A percentile compares a stretch with the other conserved stretches of the same genome.
phyloP scores from a whole-genome alignment of 352 stramenopile genomes.

The Globisporangium acanthophoron region DNA sequence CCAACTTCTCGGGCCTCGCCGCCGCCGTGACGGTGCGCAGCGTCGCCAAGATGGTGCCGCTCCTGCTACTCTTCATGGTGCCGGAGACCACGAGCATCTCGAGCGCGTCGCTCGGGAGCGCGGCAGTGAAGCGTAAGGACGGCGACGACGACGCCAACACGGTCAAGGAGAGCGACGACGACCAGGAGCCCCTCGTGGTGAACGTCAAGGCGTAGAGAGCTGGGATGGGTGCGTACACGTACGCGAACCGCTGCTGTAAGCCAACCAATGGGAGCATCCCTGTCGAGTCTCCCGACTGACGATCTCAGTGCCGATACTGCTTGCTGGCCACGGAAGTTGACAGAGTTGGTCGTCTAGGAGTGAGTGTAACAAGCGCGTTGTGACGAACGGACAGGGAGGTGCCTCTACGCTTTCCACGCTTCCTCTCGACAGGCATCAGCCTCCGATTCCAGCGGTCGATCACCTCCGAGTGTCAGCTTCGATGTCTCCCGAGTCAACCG shows the following conservation, averaged over 20 bases:
- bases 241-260: background rate
- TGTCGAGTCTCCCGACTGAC: background rate
- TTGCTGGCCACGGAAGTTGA: background rate
- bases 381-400: background rate
- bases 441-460: too few species aligned
- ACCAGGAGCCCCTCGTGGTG: slow-evolving; percentile 1
- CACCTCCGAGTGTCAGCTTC: too few species aligned
- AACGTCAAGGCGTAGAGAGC: slow-evolving; percentile 2
- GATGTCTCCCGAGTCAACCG: background rate
- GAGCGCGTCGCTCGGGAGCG: slow-evolving; percentile 31
- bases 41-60: slow-evolving; percentile 54
- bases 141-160: slow-evolving; percentile 1
- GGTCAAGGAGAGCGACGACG: background rate
- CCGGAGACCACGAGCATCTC: slow-evolving; percentile 62
- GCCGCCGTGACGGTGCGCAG: slow-evolving; percentile 54
- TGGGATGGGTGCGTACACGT: too few species aligned
- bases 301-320: background rate
- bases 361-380: background rate
- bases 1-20: slow-evolving; percentile 56
- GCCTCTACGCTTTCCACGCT: background rate
- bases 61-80: slow-evolving; percentile 72
- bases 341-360: background rate
- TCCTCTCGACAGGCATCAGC: background rate
- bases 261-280: background rate
- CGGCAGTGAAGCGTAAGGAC: background rate